A percentile compares a stretch with the other conserved stretches of the same genome.
Evolutionary conservation across 2,329 filamentous ascomycete genomes (phyloP).

Genomic region (Dactylellina parvicollis): DNA sequence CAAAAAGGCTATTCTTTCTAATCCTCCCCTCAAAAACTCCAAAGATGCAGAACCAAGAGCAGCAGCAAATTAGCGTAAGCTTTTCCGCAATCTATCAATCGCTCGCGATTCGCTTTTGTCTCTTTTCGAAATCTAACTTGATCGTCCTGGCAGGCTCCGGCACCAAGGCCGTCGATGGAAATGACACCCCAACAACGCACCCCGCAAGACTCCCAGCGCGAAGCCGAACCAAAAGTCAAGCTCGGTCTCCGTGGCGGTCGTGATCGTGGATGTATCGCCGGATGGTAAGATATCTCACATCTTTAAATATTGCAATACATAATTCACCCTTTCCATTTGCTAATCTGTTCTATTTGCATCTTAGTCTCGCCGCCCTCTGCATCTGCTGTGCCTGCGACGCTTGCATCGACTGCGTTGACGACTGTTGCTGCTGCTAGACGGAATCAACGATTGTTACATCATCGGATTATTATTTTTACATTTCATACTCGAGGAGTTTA

Average conservation of each 20-base stretch:
- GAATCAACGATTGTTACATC: not conserved
- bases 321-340: not conserved
- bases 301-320: not conserved
- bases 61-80: constrained; percentile 21
- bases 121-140: not conserved
- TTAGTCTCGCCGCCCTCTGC: constrained; percentile 45
- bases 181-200: constrained; percentile 46
- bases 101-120: not conserved
- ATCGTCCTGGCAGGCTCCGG: constrained; percentile 8
- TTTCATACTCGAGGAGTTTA: not conserved
- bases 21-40: not conserved
- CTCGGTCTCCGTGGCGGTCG: constrained; percentile 48
- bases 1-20: not conserved
- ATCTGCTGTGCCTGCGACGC: constrained; percentile 52
- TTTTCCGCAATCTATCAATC: not conserved
- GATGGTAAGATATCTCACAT: constrained; percentile 25
- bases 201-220: constrained; percentile 27
- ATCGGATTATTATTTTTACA: not conserved
- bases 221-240: constrained; percentile 43
- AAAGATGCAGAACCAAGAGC: constrained; percentile 43
- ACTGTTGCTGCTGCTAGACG: constrained; percentile 49
- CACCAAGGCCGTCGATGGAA: constrained; percentile 36
- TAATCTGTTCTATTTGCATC: not conserved
- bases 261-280: constrained; percentile 50
- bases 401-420: constrained; percentile 52